Conservation (phyloP, 768 basidiomycete species). For the Agrocybe praecox region DNA sequence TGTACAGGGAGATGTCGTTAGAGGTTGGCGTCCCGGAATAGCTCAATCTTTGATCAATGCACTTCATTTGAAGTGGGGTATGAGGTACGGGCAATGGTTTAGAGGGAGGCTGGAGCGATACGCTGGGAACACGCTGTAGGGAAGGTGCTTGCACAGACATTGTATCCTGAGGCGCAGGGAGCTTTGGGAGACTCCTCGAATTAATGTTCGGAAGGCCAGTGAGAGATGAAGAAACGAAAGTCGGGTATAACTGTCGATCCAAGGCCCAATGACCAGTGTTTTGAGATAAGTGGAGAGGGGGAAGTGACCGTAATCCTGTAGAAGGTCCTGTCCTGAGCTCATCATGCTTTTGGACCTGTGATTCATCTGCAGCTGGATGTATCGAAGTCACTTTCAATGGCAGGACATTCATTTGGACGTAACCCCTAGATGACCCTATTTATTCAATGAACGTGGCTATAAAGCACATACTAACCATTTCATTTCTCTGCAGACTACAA, state of each 20-base stretch:
- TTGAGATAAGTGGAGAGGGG: too few species aligned
- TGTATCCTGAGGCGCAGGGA: background rate
- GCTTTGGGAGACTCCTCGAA: conserved; percentile 11
- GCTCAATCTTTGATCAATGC: background rate
- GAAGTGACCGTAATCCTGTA: conserved; percentile 15
- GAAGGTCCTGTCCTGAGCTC: background rate
- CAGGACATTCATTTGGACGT: conserved; percentile 29
- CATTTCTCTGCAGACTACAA: conserved; percentile 14
- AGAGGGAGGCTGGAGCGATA: background rate
- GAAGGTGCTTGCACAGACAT: too few species aligned
- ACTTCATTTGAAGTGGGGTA: too few species aligned
- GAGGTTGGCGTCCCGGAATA: background rate
- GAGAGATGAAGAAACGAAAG: conserved; percentile 43
- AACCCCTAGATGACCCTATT: conserved; percentile 26
- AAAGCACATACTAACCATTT: conserved; percentile 18
- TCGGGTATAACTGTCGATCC: background rate
- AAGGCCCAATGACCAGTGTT: too few species aligned
- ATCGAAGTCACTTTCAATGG: conserved; percentile 35
- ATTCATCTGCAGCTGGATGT: conserved; percentile 29
- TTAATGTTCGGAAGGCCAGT: conserved; percentile 20
- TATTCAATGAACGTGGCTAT: background rate
- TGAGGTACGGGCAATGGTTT: too few species aligned
- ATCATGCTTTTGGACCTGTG: background rate
- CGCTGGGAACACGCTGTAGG: too few species aligned
- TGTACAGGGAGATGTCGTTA: background rate